Conservation (phyloP, 495 filamentous ascomycete genomes). For the Poronia punctata region DNA sequence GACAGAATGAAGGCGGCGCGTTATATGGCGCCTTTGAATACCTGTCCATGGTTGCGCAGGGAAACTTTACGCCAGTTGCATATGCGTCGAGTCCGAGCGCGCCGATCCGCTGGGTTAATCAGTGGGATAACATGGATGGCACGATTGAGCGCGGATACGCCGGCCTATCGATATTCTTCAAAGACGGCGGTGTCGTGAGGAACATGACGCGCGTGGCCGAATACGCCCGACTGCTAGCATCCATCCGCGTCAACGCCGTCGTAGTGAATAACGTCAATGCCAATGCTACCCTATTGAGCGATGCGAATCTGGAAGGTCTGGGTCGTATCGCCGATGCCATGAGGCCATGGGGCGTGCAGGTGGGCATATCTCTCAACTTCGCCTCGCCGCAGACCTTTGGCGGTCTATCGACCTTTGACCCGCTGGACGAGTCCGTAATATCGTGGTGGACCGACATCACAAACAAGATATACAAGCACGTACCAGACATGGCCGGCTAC, state of each 20-base stretch:
- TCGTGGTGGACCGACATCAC: slow-evolving; percentile 57
- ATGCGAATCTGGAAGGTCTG: slow-evolving; percentile 53
- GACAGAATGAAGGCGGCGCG: slow-evolving; percentile 60
- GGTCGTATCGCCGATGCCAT: slow-evolving; percentile 56
- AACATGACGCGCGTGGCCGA: slow-evolving; percentile 53
- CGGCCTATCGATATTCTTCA: slow-evolving; percentile 65
- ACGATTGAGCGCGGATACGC: slow-evolving; percentile 64
- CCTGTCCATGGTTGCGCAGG: slow-evolving; percentile 55
- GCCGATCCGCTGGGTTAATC: slow-evolving; percentile 62
- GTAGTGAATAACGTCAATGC: slow-evolving; percentile 72
- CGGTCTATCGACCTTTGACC: slow-evolving; percentile 56
- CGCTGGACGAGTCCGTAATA: slow-evolving; percentile 52
- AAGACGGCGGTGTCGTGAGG: slow-evolving; percentile 42
- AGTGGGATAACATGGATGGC: slow-evolving; percentile 70
- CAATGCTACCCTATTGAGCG: slow-evolving; percentile 48
- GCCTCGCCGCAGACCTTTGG: slow-evolving; percentile 54
- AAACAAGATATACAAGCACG: slow-evolving; percentile 46
- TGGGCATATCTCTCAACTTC: slow-evolving; percentile 63
- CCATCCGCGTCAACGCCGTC: slow-evolving; percentile 57
- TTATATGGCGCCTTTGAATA: slow-evolving; percentile 67
- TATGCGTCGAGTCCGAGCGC: slow-evolving; percentile 52
- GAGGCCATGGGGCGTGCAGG: slow-evolving; percentile 58
- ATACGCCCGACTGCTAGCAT: slow-evolving; percentile 64
- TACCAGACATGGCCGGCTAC: slow-evolving; percentile 64
- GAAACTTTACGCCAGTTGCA: slow-evolving; percentile 48